Conservation (phyloP, 2,329 filamentous ascomycete genomes). For the Trichoderma simmonsii region DNA sequence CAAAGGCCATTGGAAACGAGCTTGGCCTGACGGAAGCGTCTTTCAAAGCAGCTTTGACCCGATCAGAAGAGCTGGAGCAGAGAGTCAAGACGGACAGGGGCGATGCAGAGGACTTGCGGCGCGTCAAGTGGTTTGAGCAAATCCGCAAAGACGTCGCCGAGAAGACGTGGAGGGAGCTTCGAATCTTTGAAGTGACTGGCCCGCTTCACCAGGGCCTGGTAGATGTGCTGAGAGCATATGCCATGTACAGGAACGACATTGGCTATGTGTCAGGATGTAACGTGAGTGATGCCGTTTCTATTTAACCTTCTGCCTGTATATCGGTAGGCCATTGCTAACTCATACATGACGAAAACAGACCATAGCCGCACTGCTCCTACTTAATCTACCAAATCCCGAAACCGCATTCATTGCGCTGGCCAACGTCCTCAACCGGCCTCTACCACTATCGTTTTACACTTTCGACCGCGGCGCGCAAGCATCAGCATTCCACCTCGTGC, state of each 20-base stretch:
- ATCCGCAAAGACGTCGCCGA: conserved; percentile 63
- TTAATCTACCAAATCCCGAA: conserved; percentile 63
- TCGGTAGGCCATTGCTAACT: conserved; percentile 5
- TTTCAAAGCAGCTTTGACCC: conserved; percentile 66
- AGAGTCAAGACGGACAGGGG: conserved; percentile 51
- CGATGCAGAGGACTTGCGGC: conserved; percentile 52
- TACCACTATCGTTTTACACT: conserved; percentile 73
- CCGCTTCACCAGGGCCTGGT: conserved; percentile 66
- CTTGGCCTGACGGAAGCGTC: conserved; percentile 64
- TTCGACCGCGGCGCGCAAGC: conserved; percentile 65
- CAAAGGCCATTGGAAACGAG: conserved; percentile 69
- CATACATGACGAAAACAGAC: conserved; percentile 46
- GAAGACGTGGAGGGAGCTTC: conserved; percentile 66
- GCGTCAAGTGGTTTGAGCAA: conserved; percentile 58
- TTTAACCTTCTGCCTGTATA: background rate
- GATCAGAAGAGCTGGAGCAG: conserved; percentile 61
- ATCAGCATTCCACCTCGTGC: conserved; percentile 65
- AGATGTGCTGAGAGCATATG: conserved; percentile 74
- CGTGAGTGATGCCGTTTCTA: conserved; percentile 46
- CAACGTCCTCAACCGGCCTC: conserved; percentile 72
- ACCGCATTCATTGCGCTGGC: conserved; percentile 69
- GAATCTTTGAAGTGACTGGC: conserved; percentile 65
- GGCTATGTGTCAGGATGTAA: conserved; percentile 74
- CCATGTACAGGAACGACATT: conserved; percentile 79
- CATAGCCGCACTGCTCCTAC: conserved; percentile 68